A percentile compares a stretch with the other conserved stretches of the same genome.
These are phyloP conservation scores for Pleurotus cornucopiae DNA, from an alignment of 768 basidiomycete species.

Conservation along the genomic window DNA sequence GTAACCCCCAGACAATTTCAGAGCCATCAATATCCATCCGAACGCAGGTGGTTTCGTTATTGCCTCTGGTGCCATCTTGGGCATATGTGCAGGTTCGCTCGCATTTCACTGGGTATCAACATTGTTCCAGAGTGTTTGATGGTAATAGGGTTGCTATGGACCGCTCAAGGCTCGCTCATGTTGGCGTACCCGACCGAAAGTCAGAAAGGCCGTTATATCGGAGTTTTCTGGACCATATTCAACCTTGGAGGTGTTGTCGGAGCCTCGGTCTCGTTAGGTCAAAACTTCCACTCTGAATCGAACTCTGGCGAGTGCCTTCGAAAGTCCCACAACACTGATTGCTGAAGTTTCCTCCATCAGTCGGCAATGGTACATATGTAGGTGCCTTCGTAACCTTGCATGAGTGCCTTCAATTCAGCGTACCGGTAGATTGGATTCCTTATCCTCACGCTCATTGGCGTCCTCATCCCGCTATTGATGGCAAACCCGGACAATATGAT, in stretches of 20 bases:
- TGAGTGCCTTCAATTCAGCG: background rate
- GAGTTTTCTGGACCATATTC: conserved; percentile 82
- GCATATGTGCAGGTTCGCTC: conserved; percentile 65
- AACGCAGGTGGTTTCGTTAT: conserved; percentile 61
- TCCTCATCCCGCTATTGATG: conserved; percentile 64
- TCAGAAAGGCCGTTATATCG: conserved; percentile 75
- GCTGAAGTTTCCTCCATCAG: conserved; percentile 24
- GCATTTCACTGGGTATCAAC: conserved; percentile 26
- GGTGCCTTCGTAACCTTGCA: conserved; percentile 16
- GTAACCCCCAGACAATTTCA: conserved; percentile 19
- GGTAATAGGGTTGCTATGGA: conserved; percentile 60
- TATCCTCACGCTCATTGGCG: conserved; percentile 63
- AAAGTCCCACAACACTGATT: background rate
- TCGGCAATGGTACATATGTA: conserved; percentile 73
- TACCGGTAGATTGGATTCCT: conserved; percentile 68
- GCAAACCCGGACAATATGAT: conserved; percentile 66
- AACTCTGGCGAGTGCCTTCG: conserved; percentile 10
- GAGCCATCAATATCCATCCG: conserved; percentile 67
- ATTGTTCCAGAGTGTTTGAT: background rate
- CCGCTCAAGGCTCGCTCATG: conserved; percentile 83
- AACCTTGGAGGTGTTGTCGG: conserved; percentile 81
- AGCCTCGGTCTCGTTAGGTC: conserved; percentile 66
- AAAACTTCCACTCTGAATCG: conserved; percentile 63
- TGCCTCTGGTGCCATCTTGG: conserved; percentile 67
- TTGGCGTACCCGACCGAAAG: conserved; percentile 77